These are phyloP conservation scores for Plasmopara halstedii DNA, from an alignment of 352 stramenopile species.

Conservation along the genomic window DNA sequence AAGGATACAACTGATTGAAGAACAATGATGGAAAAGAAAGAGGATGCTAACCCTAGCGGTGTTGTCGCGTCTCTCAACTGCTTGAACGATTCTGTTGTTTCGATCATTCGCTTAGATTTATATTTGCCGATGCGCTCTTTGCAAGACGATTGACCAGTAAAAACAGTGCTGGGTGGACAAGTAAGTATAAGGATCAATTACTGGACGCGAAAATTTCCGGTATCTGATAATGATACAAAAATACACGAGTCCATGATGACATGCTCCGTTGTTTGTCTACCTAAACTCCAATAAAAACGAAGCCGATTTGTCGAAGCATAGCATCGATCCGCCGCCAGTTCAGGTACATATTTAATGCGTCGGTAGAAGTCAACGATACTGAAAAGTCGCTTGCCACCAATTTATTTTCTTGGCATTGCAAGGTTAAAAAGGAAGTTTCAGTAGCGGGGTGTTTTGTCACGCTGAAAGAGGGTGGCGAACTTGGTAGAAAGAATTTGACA, in stretches of 20 bases:
- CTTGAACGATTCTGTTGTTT: slow-evolving; percentile 8
- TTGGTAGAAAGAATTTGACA: no score
- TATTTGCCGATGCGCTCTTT: slow-evolving; percentile 23
- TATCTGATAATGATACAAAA: no score
- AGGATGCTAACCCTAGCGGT: slow-evolving; percentile 47
- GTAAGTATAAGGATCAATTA: slow-evolving; percentile 28
- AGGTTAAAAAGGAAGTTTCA: no score
- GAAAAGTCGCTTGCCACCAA: no score
- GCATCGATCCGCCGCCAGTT: no score
- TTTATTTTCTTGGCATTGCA: no score
- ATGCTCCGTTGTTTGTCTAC: slow-evolving; percentile 2
- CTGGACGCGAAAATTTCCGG: no score
- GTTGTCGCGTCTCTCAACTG: slow-evolving; percentile 40
- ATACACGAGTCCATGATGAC: slow-evolving; percentile 36
- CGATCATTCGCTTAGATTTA: slow-evolving; percentile 38
- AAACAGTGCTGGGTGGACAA: slow-evolving; percentile 30
- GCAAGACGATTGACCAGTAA: slow-evolving; percentile 27
- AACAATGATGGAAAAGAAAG: slow-evolving; percentile 59
- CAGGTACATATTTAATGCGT: no score
- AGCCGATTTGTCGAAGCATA: slow-evolving; percentile 35
- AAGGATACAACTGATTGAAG: no score
- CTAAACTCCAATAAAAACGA: slow-evolving; percentile 43
- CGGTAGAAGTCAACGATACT: no score
- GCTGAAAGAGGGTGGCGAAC: no score
- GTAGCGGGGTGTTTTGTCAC: no score